Percentiles rank a stretch among this genome's conserved stretches.
These are phyloP conservation scores for Wickerhamiella nectarea DNA, from an alignment of 805 yeast genomes.

Conservation along the genomic window DNA sequence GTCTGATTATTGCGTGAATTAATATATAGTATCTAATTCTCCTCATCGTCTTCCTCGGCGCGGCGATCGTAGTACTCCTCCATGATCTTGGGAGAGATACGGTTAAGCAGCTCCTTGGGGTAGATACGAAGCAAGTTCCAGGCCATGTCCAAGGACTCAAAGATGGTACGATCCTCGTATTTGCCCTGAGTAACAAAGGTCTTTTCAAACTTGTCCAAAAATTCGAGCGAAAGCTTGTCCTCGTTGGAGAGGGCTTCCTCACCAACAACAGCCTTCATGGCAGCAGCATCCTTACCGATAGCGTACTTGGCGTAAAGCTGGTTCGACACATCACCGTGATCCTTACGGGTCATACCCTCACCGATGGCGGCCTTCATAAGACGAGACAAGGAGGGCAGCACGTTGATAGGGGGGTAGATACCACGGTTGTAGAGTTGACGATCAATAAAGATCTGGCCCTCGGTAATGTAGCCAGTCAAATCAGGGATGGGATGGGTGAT, in stretches of 20 bases:
- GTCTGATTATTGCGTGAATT: not conserved
- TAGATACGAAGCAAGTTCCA: conserved; percentile 97
- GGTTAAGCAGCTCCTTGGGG: conserved; percentile 96
- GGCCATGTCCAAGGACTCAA: conserved; percentile 93
- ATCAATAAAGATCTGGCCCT: conserved; percentile 96
- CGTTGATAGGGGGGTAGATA: conserved; percentile 97
- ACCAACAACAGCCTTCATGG: conserved; percentile 99
- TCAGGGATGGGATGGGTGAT: conserved; percentile 99
- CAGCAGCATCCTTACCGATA: conserved; percentile 99
- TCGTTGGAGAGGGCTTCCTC: conserved; percentile 97
- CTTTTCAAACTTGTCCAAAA: conserved; percentile 94
- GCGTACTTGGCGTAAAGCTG: conserved; percentile 98
- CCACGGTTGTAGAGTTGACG: conserved; percentile 94
- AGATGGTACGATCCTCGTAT: conserved; percentile 86
- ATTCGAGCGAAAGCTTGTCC: conserved; percentile 93
- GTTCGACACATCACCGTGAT: conserved; percentile 98
- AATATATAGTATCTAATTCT: conserved; percentile 11
- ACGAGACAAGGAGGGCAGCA: conserved; percentile 92
- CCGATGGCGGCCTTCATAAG: conserved; percentile 99
- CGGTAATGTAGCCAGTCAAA: conserved; percentile 98
- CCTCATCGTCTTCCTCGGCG: conserved; percentile 32
- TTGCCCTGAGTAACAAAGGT: conserved; percentile 93
- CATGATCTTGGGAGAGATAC: conserved; percentile 94
- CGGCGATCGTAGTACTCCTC: conserved; percentile 75
- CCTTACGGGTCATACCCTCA: conserved; percentile 99